phyloP scores from a whole-genome alignment of 345 rosid genomes.

The Populus tremula region DNA sequence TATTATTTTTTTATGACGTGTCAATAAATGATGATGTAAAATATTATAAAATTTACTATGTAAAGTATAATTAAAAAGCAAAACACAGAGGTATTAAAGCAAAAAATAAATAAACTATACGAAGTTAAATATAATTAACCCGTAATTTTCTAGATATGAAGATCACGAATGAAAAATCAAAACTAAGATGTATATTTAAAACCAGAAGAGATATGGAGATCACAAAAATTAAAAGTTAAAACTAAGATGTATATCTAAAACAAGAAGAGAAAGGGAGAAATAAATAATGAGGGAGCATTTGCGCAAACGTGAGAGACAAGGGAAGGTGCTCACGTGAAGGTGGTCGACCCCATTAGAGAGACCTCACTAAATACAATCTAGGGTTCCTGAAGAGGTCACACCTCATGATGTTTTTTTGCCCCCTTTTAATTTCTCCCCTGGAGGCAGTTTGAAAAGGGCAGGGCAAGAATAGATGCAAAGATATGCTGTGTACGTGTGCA shows the following conservation, averaged over 20 bases:
- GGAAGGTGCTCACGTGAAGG: conserved; percentile 50
- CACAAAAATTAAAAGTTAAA: background rate
- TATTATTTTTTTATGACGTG: too few species aligned
- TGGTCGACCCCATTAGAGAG: conserved; percentile 33
- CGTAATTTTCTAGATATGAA: too few species aligned
- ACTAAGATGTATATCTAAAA: background rate
- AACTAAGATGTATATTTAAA: background rate
- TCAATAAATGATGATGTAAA: too few species aligned
- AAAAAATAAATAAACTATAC: too few species aligned
- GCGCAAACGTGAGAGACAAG: conserved; percentile 37
- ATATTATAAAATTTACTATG: too few species aligned
- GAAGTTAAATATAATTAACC: too few species aligned
- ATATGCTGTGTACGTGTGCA: background rate
- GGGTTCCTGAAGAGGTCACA: background rate
- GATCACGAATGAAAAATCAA: background rate
- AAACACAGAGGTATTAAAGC: too few species aligned
- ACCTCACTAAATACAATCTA: background rate
- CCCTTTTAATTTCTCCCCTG: background rate
- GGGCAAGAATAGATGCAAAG: conserved; percentile 12
- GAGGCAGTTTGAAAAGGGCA: background rate
- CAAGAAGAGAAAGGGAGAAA: background rate
- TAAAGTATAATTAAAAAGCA: too few species aligned
- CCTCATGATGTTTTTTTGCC: conserved; percentile 7
- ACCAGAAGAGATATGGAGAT: background rate
- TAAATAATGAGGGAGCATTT: conserved; percentile 17